Evolutionary conservation across 768 basidiomycete species (phyloP), one percentile per base, ranked within the genome.

Genomic region (Lactarius trivialis): DNA sequence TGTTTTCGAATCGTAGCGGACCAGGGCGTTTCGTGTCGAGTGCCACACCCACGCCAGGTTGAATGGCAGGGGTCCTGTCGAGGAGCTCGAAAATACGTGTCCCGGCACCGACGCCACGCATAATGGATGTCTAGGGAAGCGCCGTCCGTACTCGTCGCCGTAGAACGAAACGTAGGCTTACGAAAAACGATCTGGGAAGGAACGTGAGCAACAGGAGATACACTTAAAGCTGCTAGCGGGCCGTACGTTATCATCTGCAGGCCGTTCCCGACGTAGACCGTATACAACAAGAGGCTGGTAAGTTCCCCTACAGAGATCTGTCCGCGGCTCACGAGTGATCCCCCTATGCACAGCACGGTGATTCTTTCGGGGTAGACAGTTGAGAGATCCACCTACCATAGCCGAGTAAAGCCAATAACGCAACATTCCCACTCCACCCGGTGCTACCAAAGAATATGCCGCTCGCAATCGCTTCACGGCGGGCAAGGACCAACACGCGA

Each of bases 61-160:
- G 81, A 66, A 97, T 90, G 34, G 81, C 82, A 17, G 94, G 90
- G 33, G 77, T 74, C 50, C 93, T 84, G 68, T 93, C 93, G 11
- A 98, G 78, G 17, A 98, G 83, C 65, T 95, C 93, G 72, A 98
- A 98, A n/a, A 98, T 88, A 24, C 96, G 88, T 0, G 84, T 82
- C 19, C 93, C 92, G 1, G 96, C 95, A 60, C 96, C 96, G 55
- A 98, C 85, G 58, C 92, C 96, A 57, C 93, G 92, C 96, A 98
- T 98, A 59, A 98, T 86, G 43, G 93, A 94, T 11, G 91, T 83
- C 90, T 92, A 65, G 11, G 30, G 28, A 49, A 34, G 28, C 37
- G 21, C 55, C 12, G 28, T 64, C 58, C 65, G 68, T 58, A 37
- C 72, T 74, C 24, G 36, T 26, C 9, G 28, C 60, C 71, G 76